These are phyloP conservation scores for Candida taoyuanica DNA, from an alignment of 805 yeast species.

Conservation along the genomic window DNA sequence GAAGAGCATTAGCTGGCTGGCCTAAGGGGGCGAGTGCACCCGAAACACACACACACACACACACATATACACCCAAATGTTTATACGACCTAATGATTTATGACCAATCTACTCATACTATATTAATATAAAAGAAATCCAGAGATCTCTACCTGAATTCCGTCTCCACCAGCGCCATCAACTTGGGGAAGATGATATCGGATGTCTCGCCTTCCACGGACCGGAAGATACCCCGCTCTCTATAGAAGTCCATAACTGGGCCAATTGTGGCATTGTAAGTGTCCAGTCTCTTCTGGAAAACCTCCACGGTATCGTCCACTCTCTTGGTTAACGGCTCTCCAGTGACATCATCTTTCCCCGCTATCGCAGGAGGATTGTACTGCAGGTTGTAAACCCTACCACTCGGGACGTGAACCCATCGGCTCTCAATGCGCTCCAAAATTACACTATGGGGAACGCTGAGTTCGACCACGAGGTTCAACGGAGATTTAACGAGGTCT, in stretches of 20 bases:
- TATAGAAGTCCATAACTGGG: conserved; percentile 66
- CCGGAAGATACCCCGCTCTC: conserved; percentile 41
- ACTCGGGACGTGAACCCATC: conserved; percentile 81
- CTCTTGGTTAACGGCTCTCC: conserved; percentile 83
- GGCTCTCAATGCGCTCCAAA: conserved; percentile 71
- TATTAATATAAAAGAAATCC: no score
- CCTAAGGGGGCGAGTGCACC: no score
- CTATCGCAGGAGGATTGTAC: conserved; percentile 83
- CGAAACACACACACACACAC: no score
- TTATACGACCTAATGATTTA: no score
- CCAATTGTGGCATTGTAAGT: conserved; percentile 52
- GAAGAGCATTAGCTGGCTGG: conserved; percentile 30
- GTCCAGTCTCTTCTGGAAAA: conserved; percentile 62
- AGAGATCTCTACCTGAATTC: conserved; percentile 29
- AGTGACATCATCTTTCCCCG: conserved; percentile 81
- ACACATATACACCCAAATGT: no score
- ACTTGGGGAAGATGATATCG: conserved; percentile 76
- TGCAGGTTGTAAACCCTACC: conserved; percentile 84
- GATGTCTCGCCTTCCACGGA: conserved; percentile 74
- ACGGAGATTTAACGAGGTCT: conserved; percentile 36
- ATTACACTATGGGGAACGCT: conserved; percentile 86
- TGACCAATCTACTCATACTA: no score
- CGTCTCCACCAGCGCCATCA: conserved; percentile 37
- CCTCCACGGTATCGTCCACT: conserved; percentile 75
- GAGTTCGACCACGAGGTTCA: conserved; percentile 80